phyloP scores from a whole-genome alignment of 116 monocot species.

The Trichopus zeylanicus region DNA sequence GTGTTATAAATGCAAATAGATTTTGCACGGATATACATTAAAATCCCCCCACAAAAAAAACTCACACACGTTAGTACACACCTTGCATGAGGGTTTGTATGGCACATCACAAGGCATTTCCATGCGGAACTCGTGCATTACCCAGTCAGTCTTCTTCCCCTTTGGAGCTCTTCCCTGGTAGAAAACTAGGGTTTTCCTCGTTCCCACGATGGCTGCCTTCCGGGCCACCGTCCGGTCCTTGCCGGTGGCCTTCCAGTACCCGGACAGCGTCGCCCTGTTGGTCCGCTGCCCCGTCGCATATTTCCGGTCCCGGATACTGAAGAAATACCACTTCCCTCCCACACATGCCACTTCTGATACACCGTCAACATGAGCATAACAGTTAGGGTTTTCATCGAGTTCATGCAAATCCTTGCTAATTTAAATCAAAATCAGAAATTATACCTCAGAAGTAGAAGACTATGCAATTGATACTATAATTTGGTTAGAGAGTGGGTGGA shows the following conservation, averaged over 20 bases:
- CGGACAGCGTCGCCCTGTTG: slow-evolving; percentile 67
- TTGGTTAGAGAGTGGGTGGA: no score
- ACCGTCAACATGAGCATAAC: not conserved
- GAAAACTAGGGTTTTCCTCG: slow-evolving; percentile 89
- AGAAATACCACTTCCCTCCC: slow-evolving; percentile 75
- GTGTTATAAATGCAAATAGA: no score
- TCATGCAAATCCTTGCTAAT: no score
- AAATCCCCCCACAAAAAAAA: no score
- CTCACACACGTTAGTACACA: not conserved
- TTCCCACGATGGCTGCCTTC: slow-evolving; percentile 40
- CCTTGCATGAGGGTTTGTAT: not conserved
- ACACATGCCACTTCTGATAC: slow-evolving; percentile 37
- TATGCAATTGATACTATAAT: no score
- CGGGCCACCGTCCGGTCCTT: slow-evolving; percentile 48
- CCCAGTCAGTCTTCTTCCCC: slow-evolving; percentile 87
- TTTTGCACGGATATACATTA: no score
- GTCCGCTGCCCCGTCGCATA: slow-evolving; percentile 76
- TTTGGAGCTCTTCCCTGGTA: slow-evolving; percentile 84
- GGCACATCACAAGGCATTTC: slow-evolving; percentile 9
- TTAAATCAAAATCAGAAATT: no score
- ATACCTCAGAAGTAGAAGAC: no score
- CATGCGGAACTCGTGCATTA: slow-evolving; percentile 84
- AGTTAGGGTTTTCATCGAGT: no score
- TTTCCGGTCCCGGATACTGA: slow-evolving; percentile 53
- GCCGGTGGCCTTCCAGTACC: slow-evolving; percentile 95